phyloP scores from a whole-genome alignment of 148 eudicot species.

The Arbutus unedo region DNA sequence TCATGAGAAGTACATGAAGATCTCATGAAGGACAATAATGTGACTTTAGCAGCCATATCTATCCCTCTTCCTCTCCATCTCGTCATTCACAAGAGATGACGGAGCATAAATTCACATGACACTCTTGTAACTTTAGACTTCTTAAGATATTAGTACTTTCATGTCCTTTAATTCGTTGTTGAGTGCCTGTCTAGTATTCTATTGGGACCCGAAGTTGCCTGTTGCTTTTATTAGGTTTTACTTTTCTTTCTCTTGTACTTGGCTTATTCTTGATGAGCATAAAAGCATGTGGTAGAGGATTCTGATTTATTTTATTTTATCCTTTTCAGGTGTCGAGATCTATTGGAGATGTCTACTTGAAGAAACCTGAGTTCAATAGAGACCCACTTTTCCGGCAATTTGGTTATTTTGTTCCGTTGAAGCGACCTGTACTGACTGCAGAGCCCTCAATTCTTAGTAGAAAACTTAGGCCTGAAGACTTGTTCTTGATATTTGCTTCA shows the following conservation, averaged over 20 bases:
- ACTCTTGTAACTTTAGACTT: conserved; percentile 10
- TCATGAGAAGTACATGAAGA: conserved; percentile 24
- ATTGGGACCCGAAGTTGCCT: conserved; percentile 49
- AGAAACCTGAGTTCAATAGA: conserved; percentile 51
- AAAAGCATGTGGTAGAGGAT: conserved; percentile 12
- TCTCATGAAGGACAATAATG: conserved; percentile 9
- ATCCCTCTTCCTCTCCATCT: conserved; percentile 8
- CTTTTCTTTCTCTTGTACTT: conserved; percentile 20
- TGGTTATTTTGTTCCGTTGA: conserved; percentile 40
- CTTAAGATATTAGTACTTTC: background rate
- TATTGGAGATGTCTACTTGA: conserved; percentile 53
- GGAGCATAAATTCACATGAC: conserved; percentile 10
- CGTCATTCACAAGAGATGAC: conserved; percentile 12
- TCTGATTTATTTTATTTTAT: conserved; percentile 1
- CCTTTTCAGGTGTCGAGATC: conserved; percentile 54
- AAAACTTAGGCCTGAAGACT: conserved; percentile 39
- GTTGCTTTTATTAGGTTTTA: background rate
- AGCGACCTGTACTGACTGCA: conserved; percentile 40
- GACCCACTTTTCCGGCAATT: conserved; percentile 45
- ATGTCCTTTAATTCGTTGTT: background rate
- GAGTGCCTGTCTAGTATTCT: background rate
- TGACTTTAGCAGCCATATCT: conserved; percentile 2
- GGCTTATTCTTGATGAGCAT: conserved; percentile 2
- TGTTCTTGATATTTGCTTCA: conserved; percentile 53
- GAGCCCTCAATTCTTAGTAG: conserved; percentile 44